Base-by-base conservation (phyloP, 495 filamentous ascomycete genomes). In the Aspergillus diversus region DNA sequence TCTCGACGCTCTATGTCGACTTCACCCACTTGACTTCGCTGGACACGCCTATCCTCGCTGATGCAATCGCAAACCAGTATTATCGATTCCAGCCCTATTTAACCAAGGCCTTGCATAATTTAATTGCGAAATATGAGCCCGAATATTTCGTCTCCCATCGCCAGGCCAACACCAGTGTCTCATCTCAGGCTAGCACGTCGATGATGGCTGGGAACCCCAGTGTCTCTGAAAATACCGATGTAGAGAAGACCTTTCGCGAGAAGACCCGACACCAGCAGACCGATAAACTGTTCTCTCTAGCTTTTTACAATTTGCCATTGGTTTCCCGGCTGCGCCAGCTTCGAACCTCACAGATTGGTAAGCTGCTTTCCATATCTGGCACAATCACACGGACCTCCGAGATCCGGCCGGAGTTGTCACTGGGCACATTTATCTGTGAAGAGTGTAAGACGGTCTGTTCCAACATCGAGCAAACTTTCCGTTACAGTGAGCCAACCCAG, bases 1-100 rank as follows among this genome's bases (percentile, higher is more conserved):
- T 97, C n/a, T 97, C 93, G 1, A 99, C 95, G 5, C 87, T 98
- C 46, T 99, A 98, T 73, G 91, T 99, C 69, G 96, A 99, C 77
- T 99, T 88, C 80, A 91, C 86, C 54, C 95, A 99, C 75, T 76
- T 99, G 42, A 82, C 88, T 17, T 82, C 83, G 7, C 83, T 84
- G 69, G 83, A 87, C 61, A 86, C 90, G 61, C 90, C 90, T 31
- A 85, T 87, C 37, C 77, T 99, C 46, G 91, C 93, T 15, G 87
- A 86, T 55, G 93, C 92, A 39, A 91, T 98, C 60, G 88, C 91
- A 55, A 87, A 86, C 67, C 89, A 94, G 66, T 97, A 97, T 82
- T 98, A 98, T 75, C 89, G 95, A 64, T 97, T 97, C 73, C 85
- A 93, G 3, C 95, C 95, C 15, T 99, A 93, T 77, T 85, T 99